These are phyloP conservation scores for Claviceps quebecensis DNA, from an alignment of 2,329 filamentous ascomycete species.

Conservation along the genomic window DNA sequence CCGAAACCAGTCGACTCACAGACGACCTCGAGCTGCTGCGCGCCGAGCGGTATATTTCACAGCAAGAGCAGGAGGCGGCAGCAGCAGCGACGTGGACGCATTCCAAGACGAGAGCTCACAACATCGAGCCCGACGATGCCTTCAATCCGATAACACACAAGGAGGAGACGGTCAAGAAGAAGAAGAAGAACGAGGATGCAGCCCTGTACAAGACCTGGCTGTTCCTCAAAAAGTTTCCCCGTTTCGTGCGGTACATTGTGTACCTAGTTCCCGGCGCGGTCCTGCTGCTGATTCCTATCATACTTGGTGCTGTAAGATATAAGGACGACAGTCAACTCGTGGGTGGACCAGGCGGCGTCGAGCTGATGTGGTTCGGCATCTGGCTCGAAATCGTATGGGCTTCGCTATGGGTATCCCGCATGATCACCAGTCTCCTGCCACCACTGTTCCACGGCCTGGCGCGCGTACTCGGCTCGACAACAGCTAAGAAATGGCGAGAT, in stretches of 20 bases:
- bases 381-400: slow-evolving; percentile 93
- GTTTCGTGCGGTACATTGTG: slow-evolving; percentile 33
- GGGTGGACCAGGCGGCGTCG: slow-evolving; percentile 56
- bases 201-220: slow-evolving; percentile 27
- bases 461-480: slow-evolving; percentile 66
- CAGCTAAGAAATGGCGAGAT: slow-evolving; percentile 84
- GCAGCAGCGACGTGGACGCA: slow-evolving; percentile 8
- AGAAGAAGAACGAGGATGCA: slow-evolving; percentile 20
- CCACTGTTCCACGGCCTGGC: slow-evolving; percentile 37
- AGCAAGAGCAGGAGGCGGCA: slow-evolving; percentile 23
- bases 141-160: slow-evolving; percentile 24
- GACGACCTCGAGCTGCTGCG: slow-evolving; percentile 37
- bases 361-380: slow-evolving; percentile 81
- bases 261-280: slow-evolving; percentile 33
- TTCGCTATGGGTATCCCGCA: slow-evolving; percentile 65
- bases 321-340: slow-evolving; percentile 31
- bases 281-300: slow-evolving; percentile 31
- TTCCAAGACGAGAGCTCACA: slow-evolving; percentile 19
- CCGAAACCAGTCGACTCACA: slow-evolving; percentile 25
- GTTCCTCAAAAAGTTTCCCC: slow-evolving; percentile 34
- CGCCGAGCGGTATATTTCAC: slow-evolving; percentile 31
- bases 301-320: slow-evolving; percentile 28
- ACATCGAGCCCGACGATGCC: slow-evolving; percentile 28
- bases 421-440: slow-evolving; percentile 37
- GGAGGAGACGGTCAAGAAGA: slow-evolving; percentile 18